phyloP scores from a whole-genome alignment of 805 yeast species.

The Metschnikowia gruessii region DNA sequence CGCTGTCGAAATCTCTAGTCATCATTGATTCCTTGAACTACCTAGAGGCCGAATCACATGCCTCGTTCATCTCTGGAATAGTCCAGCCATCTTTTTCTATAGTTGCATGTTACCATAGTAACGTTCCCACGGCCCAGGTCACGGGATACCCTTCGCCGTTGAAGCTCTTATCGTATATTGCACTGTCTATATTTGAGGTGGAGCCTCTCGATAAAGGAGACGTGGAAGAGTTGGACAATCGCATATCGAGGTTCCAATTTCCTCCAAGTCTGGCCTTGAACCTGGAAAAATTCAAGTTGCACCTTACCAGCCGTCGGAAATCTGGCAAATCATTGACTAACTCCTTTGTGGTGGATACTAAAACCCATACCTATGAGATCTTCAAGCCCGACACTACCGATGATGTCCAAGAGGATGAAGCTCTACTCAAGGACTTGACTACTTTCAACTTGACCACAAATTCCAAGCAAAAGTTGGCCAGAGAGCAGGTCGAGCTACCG shows the following conservation, averaged over 20 bases:
- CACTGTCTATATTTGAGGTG: slow-evolving; percentile 69
- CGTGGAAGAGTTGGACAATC: slow-evolving; percentile 42
- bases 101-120: slow-evolving; percentile 37
- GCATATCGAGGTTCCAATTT: slow-evolving; percentile 40
- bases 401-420: slow-evolving; percentile 43
- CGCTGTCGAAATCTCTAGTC: slow-evolving; percentile 38
- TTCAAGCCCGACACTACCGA: slow-evolving; percentile 23
- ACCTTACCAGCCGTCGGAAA: slow-evolving; percentile 68
- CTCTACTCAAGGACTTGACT: slow-evolving; percentile 66
- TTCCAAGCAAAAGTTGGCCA: slow-evolving; percentile 69
- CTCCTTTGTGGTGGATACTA: slow-evolving; percentile 50
- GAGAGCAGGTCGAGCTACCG: slow-evolving; percentile 88
- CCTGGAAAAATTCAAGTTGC: slow-evolving; percentile 42
- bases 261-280: slow-evolving; percentile 50
- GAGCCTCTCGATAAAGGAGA: slow-evolving; percentile 43
- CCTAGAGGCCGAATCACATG: slow-evolving; percentile 44
- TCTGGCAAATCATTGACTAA: slow-evolving; percentile 76
- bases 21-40: slow-evolving; percentile 70
- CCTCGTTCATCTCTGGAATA: slow-evolving; percentile 49
- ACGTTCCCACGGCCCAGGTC: slow-evolving; percentile 39
- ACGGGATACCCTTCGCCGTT: slow-evolving; percentile 51
- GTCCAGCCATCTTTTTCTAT: slow-evolving; percentile 33
- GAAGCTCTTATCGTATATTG: slow-evolving; percentile 61
- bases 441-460: slow-evolving; percentile 84
- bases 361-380: slow-evolving; percentile 40